phyloP scores from a whole-genome alignment of 2,329 filamentous ascomycete genomes.

The Simplicillium aogashimaense region DNA sequence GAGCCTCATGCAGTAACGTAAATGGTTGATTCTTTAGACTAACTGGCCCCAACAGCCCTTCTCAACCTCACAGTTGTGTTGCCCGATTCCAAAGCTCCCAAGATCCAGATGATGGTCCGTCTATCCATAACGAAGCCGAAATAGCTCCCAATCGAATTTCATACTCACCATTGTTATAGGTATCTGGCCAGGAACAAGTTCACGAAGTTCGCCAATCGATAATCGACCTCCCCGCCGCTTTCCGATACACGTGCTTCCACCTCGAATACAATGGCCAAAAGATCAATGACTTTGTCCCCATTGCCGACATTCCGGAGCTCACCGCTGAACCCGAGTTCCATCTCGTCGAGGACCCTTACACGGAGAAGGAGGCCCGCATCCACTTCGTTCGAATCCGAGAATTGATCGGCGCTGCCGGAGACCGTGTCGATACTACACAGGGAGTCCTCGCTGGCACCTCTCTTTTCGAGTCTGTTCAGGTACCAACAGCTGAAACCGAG shows the following conservation, averaged over 20 bases:
- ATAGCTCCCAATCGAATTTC: too few species aligned
- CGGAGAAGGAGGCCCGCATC: conserved; percentile 94
- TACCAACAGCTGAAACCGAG: conserved; percentile 12
- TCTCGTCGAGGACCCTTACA: conserved; percentile 91
- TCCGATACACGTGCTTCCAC: conserved; percentile 98
- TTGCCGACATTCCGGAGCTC: conserved; percentile 80
- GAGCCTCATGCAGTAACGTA: background rate
- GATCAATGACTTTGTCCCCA: conserved; percentile 90
- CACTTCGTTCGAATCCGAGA: conserved; percentile 87
- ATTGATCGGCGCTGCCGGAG: conserved; percentile 82
- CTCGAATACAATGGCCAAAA: conserved; percentile 81
- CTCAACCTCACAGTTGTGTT: conserved; percentile 66
- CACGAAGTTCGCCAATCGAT: conserved; percentile 96
- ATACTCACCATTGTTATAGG: conserved; percentile 35
- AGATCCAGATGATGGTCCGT: conserved; percentile 78
- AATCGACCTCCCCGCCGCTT: conserved; percentile 83
- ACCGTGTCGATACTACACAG: conserved; percentile 78
- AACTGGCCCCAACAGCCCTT: conserved; percentile 30
- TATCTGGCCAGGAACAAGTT: conserved; percentile 88
- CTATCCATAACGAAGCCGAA: conserved; percentile 1
- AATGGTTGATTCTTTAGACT: conserved; percentile 5
- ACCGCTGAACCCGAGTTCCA: conserved; percentile 67
- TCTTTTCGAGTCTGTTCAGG: conserved; percentile 70
- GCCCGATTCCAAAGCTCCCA: conserved; percentile 61
- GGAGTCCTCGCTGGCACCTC: conserved; percentile 79